Percentiles rank a stretch among this genome's conserved stretches.
Evolutionary conservation across 2,329 filamentous ascomycete species (phyloP).

Genomic region (Sphaerulina musiva): DNA sequence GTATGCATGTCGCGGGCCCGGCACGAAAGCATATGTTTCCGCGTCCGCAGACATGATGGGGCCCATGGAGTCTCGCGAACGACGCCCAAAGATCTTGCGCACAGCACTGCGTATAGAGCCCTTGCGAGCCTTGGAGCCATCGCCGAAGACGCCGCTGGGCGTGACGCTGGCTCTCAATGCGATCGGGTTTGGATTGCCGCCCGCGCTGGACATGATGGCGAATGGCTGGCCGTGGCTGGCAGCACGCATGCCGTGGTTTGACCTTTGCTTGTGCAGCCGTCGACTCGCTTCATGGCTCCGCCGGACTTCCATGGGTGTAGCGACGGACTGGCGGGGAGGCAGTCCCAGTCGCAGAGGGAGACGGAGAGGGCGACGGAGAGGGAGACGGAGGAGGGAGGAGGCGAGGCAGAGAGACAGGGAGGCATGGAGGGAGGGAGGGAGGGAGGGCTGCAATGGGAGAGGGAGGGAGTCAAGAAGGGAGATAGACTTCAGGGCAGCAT

Average conservation of each 20-base stretch:
- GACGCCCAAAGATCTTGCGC: constrained; percentile 34
- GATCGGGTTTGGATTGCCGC: neutral
- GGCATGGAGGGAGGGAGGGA: too few relatives aligned
- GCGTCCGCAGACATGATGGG: constrained; percentile 6
- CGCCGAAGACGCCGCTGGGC: constrained; percentile 8
- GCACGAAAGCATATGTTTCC: neutral
- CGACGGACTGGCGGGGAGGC: neutral
- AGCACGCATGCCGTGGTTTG: constrained; percentile 19
- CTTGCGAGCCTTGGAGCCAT: constrained; percentile 25
- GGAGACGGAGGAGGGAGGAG: too few relatives aligned
- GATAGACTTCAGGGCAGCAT: too few relatives aligned
- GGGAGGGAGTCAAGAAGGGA: too few relatives aligned
- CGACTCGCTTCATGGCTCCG: constrained; percentile 18
- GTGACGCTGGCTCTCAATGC: constrained; percentile 10
- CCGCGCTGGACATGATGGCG: constrained; percentile 10
- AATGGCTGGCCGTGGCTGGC: constrained; percentile 20
- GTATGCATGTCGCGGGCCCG: constrained; percentile 28
- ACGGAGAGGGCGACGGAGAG: too few relatives aligned
- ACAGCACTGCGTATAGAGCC: constrained; percentile 34
- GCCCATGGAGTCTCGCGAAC: constrained; percentile 25
- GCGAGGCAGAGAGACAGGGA: too few relatives aligned
- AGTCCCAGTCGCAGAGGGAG: neutral
- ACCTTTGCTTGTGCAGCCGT: constrained; percentile 24
- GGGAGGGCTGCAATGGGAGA: too few relatives aligned
- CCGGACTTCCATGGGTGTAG: constrained; percentile 10